A percentile compares a stretch with the other conserved stretches of the same genome.
phyloP scores from a whole-genome alignment of 176 grass and related monocot genomes.

The Juncus inflexus region DNA sequence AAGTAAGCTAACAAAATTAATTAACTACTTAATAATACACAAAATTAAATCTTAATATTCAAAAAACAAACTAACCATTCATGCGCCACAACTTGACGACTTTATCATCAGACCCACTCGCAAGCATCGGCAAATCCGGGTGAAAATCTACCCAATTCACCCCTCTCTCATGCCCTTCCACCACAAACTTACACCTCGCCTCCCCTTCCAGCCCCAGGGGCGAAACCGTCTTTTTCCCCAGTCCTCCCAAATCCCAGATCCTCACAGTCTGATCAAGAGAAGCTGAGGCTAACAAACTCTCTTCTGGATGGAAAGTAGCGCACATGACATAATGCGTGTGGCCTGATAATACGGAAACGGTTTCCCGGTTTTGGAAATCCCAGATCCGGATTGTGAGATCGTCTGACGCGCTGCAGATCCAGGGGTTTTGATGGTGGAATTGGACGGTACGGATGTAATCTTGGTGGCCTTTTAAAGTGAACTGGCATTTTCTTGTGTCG shows the following conservation, averaged over 20 bases:
- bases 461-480: conserved; percentile 33
- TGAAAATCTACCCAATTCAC: conserved; percentile 90
- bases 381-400: conserved; percentile 85
- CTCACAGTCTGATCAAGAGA: conserved; percentile 78
- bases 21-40: too few species aligned
- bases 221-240: conserved; percentile 71
- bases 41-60: not conserved
- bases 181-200: conserved; percentile 74
- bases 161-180: conserved; percentile 86
- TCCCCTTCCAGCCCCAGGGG: conserved; percentile 80
- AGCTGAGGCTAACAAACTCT: conserved; percentile 73
- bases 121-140: conserved; percentile 59
- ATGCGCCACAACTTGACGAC: conserved; percentile 87
- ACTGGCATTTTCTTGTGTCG: conserved; percentile 33
- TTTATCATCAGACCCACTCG: conserved; percentile 73
- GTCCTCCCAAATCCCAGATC: conserved; percentile 70
- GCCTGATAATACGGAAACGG: conserved; percentile 67
- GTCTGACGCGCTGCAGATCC: conserved; percentile 77
- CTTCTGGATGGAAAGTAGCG: conserved; percentile 73
- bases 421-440: conserved; percentile 37
- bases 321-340: conserved; percentile 93
- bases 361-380: conserved; percentile 76
- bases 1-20: too few species aligned
- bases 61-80: conserved; percentile 44
- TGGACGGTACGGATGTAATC: conserved; percentile 36